Conservation (phyloP, 257 asterid species). For the Echites panduratus region DNA sequence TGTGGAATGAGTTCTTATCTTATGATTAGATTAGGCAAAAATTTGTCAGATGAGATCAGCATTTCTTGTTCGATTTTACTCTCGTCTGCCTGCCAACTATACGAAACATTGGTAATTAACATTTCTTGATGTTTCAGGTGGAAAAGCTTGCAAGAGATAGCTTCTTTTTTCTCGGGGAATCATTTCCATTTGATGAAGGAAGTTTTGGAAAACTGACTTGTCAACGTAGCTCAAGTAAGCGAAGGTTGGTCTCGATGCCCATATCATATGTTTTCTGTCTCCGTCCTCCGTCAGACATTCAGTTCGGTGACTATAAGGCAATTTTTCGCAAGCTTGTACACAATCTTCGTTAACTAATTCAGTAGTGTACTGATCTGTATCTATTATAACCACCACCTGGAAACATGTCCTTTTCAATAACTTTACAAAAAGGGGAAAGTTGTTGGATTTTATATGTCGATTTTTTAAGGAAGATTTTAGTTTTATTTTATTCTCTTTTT, state of each 20-base stretch:
- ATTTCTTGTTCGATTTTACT: not conserved
- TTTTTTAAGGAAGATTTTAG: no score
- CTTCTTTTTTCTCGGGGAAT: constrained; percentile 62
- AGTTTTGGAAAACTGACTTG: constrained; percentile 61
- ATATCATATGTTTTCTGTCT: constrained; percentile 60
- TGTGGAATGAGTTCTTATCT: not conserved
- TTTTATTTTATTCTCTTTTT: no score
- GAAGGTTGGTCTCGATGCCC: constrained; percentile 50
- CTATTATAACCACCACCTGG: no score
- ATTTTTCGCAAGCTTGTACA: constrained; percentile 24
- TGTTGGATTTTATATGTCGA: no score
- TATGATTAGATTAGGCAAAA: not conserved
- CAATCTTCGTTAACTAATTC: not conserved
- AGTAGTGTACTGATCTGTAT: not conserved
- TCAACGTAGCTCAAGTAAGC: constrained; percentile 31
- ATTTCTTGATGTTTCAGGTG: constrained; percentile 44
- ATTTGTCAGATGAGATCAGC: not conserved
- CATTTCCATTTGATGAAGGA: constrained; percentile 61
- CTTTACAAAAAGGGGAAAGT: no score
- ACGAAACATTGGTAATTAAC: not conserved
- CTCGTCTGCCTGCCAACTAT: not conserved
- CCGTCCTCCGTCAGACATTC: constrained; percentile 39
- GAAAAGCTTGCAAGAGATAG: constrained; percentile 69
- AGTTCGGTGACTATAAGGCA: constrained; percentile 29
- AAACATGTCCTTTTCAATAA: no score